phyloP scores from a whole-genome alignment of 2,329 filamentous ascomycete genomes.

The Phoma sp. region DNA sequence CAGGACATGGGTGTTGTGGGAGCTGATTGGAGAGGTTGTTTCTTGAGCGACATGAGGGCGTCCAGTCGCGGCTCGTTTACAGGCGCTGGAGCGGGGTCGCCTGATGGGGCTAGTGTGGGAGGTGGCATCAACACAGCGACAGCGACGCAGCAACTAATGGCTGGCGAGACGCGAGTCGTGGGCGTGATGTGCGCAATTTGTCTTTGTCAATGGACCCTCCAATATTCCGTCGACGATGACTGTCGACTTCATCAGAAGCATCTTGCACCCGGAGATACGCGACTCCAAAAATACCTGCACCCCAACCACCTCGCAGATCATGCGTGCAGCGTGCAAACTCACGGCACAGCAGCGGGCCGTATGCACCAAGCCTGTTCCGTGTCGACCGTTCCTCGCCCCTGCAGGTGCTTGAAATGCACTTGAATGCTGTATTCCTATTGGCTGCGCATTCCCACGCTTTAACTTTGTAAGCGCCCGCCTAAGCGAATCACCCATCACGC shows the following conservation, averaged over 20 bases:
- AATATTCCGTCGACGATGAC: neutral
- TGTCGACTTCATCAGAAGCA: neutral
- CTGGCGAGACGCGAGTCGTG: neutral
- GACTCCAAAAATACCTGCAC: conserved; percentile 9
- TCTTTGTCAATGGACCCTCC: neutral
- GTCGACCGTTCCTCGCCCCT: conserved; percentile 3
- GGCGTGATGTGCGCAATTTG: neutral
- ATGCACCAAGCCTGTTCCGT: conserved; percentile 8
- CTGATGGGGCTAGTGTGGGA: conserved; percentile 13
- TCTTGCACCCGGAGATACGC: conserved; percentile 3
- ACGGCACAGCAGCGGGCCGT: conserved; percentile 17
- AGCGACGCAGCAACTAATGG: no score
- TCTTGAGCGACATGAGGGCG: conserved; percentile 33
- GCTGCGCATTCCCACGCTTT: neutral
- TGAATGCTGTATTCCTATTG: neutral
- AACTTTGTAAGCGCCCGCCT: conserved; percentile 7
- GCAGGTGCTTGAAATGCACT: neutral
- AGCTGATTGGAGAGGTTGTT: conserved; percentile 41
- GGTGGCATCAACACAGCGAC: conserved; percentile 14
- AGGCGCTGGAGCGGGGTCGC: conserved; percentile 45
- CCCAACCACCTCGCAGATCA: conserved; percentile 14
- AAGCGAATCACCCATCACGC: conserved; percentile 3
- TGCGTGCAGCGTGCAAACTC: conserved; percentile 7
- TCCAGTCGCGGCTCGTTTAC: conserved; percentile 39
- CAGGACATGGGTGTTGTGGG: conserved; percentile 29